Conservation (phyloP, 805 yeast genomes). For the Lipomyces anomalus region DNA sequence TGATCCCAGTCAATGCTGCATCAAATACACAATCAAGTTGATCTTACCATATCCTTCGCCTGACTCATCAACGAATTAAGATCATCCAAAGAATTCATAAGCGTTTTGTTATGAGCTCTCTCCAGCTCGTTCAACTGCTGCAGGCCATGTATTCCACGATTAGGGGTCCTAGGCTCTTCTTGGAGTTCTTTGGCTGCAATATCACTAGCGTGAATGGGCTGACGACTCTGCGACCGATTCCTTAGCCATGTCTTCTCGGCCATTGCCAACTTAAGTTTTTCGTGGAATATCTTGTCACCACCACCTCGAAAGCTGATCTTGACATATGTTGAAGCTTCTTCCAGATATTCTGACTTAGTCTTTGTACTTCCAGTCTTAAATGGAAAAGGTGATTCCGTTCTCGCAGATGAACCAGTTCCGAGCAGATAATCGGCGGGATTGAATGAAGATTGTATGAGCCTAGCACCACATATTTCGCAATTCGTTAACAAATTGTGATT, state of each 20-base stretch:
- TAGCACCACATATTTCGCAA: constrained; percentile 84
- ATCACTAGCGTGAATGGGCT: constrained; percentile 21
- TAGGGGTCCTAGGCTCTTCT: constrained; percentile 5
- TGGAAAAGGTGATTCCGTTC: constrained; percentile 13
- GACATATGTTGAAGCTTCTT: constrained; percentile 29
- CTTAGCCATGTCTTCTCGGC: constrained; percentile 47
- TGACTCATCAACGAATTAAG: constrained; percentile 66
- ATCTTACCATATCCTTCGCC: constrained; percentile 69
- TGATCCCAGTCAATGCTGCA: no score
- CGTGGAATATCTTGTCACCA: constrained; percentile 53
- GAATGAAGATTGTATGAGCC: constrained; percentile 32
- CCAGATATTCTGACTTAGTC: not conserved
- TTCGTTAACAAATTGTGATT: constrained; percentile 70
- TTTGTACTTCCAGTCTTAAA: not conserved
- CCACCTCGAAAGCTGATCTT: constrained; percentile 72
- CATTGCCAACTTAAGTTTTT: constrained; percentile 40
- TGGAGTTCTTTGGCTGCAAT: not conserved
- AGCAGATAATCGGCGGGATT: constrained; percentile 19
- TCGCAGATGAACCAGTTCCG: constrained; percentile 3
- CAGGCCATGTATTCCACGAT: constrained; percentile 64
- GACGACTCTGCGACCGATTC: constrained; percentile 5
- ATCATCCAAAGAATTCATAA: constrained; percentile 66
- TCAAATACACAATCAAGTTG: no score
- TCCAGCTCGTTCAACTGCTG: constrained; percentile 51
- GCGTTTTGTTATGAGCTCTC: constrained; percentile 51